Evolutionary conservation across 305 asterid species (phyloP).

Genomic region (Fraxinus floribunda): DNA sequence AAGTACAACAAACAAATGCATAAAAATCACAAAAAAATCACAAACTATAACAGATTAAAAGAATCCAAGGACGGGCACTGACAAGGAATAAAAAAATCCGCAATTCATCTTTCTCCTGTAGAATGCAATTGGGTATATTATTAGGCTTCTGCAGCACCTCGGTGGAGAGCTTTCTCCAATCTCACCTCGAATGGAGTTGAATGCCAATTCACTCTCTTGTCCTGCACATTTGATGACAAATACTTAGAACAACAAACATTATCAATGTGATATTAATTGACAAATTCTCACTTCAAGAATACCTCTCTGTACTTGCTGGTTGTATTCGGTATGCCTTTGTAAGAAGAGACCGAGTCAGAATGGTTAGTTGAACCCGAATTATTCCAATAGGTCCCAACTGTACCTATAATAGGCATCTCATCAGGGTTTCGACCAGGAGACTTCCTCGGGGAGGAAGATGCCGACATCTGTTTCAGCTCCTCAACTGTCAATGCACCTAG

Average conservation of each 20-base stretch:
- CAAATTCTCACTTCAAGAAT: conserved; percentile 21
- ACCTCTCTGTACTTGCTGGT: conserved; percentile 94
- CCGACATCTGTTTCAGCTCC: conserved; percentile 70
- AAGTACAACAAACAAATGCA: conserved; percentile 29
- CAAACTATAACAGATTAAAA: conserved; percentile 4
- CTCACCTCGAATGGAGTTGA: conserved; percentile 85
- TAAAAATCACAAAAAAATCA: conserved; percentile 5
- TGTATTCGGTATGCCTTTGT: conserved; percentile 79
- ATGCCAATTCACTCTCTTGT: conserved; percentile 77
- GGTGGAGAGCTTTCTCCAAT: conserved; percentile 67
- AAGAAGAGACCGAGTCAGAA: conserved; percentile 46
- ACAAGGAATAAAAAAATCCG: neutral
- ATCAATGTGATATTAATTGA: conserved; percentile 1
- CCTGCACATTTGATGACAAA: conserved; percentile 47
- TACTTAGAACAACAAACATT: conserved; percentile 4
- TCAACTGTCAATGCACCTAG: conserved; percentile 93
- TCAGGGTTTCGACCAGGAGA: conserved; percentile 91
- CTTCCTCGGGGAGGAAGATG: conserved; percentile 56
- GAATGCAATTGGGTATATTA: conserved; percentile 17
- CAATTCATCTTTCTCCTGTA: neutral
- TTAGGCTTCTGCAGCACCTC: conserved; percentile 47
- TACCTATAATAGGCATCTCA: conserved; percentile 86
- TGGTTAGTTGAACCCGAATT: conserved; percentile 38
- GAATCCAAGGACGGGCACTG: neutral
- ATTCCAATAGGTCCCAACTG: conserved; percentile 85